Evolutionary conservation across 1,284 basidiomycete genomes (phyloP).

Genomic region (Coniferiporia weirii): DNA sequence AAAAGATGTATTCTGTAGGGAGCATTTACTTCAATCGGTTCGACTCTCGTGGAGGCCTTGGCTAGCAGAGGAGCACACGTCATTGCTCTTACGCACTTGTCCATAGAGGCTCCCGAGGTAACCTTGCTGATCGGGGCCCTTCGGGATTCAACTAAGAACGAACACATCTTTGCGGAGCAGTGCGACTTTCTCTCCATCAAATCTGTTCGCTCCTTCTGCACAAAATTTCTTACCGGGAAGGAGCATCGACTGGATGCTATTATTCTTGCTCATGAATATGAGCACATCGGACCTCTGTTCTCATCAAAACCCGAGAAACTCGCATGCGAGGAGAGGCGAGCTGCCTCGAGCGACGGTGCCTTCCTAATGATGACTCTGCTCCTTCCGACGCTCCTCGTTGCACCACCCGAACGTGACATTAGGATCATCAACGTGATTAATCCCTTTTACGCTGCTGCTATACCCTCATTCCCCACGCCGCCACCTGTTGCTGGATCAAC

Average conservation of each 20-base stretch:
- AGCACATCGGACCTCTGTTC: slow-evolving; percentile 50
- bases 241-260: slow-evolving; percentile 67
- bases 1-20: slow-evolving; percentile 39
- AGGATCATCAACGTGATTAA: slow-evolving; percentile 78
- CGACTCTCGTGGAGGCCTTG: slow-evolving; percentile 58
- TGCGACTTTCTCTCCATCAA: slow-evolving; percentile 61
- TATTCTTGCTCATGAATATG: slow-evolving; percentile 69
- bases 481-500: slow-evolving; percentile 29
- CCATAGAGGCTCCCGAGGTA: slow-evolving; percentile 48
- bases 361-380: slow-evolving; percentile 77
- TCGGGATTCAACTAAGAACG: slow-evolving; percentile 62
- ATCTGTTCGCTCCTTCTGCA: slow-evolving; percentile 63
- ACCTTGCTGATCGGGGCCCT: slow-evolving; percentile 59
- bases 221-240: slow-evolving; percentile 54
- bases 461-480: slow-evolving; percentile 39
- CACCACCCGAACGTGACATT: slow-evolving; percentile 79
- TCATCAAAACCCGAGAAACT: slow-evolving; percentile 22
- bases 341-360: slow-evolving; percentile 43
- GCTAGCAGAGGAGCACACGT: slow-evolving; percentile 70
- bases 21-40: slow-evolving; percentile 64
- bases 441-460: slow-evolving; percentile 76
- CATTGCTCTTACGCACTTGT: slow-evolving; percentile 60
- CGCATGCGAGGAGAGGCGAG: slow-evolving; percentile 26
- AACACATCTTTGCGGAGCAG: slow-evolving; percentile 68
- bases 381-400: slow-evolving; percentile 70